Evolutionary conservation across 208 protist species (phyloP), one percentile per base, ranked within the genome.

Genomic region (Leishmania braziliensis): DNA sequence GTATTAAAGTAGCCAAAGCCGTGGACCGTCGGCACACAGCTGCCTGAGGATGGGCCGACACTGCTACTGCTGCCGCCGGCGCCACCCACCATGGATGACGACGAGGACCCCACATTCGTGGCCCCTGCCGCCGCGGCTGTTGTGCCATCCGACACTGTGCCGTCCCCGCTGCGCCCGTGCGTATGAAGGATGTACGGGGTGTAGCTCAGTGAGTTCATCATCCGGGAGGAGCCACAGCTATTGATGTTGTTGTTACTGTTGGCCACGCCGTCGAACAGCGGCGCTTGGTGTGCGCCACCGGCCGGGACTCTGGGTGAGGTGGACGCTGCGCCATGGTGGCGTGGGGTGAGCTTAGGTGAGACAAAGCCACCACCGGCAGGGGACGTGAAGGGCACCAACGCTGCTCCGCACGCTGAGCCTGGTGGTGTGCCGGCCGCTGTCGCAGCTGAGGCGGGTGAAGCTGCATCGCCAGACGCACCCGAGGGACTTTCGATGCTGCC

Each of bases 11-110:
- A 46, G 2, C 66, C 66, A 1, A 77, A 74, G 23, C 43, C 43
- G 39, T 74, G 66, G 14, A 62, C 26, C 39, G 74, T 69, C 0
- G 80, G 75, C 1, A 20, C 65, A n/a, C 65, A 33, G 68, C 68
- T 80, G 43, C 56, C 74, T 2, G 80, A 39, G 14, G 80, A 83
- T 1, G 80, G 80, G 0, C 73, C 80, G 4, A 74, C 48, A 58
- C 68, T 77, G 58, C 53, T 18, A 63, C 50, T 78, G 73, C 73
- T 68, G 10, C 70, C 78, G 5, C 71, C 69, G 6, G 56, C 62
- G 18, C 79, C 79, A 29, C 65, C 66, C 36, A 69, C 56, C 51
- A 76, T 48, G 4, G 81, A 84, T 0, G 81, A 84, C 29, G 81
- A 80, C 14, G 69, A 77, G 3, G 81, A 79, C 53, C 53, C 54